Conservation (phyloP, 2,329 filamentous ascomycete genomes). For the Fusarium sulawesiense region DNA sequence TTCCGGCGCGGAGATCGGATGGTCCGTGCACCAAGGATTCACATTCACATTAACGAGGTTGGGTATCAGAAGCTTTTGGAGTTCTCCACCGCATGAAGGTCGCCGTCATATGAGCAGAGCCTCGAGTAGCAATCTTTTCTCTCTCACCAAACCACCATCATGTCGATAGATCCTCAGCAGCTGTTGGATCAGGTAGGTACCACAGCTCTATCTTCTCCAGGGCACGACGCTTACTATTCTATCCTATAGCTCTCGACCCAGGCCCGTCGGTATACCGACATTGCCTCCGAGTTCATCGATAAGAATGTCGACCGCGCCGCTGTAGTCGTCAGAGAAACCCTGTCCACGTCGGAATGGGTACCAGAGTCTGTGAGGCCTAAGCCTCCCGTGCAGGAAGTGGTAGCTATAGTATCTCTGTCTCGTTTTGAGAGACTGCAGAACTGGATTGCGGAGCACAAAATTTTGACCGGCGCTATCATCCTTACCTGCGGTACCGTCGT, state of each 20-base stretch:
- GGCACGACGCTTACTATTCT: slow-evolving; percentile 19
- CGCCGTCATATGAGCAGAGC: slow-evolving; percentile 47
- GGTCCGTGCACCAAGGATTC: slow-evolving; percentile 39
- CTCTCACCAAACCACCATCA: slow-evolving; percentile 55
- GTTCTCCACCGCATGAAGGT: slow-evolving; percentile 46
- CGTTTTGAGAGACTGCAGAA: slow-evolving; percentile 67
- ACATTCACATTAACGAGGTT: slow-evolving; percentile 36
- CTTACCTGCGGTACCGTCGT: slow-evolving; percentile 75
- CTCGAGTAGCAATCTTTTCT: slow-evolving; percentile 38
- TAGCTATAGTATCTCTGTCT: slow-evolving; percentile 50
- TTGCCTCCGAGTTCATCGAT: slow-evolving; percentile 84
- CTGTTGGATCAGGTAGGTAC: slow-evolving; percentile 78
- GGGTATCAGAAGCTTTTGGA: slow-evolving; percentile 41
- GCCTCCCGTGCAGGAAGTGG: slow-evolving; percentile 57
- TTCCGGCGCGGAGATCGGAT: slow-evolving; percentile 37
- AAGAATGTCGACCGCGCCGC: slow-evolving; percentile 82
- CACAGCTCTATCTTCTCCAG: background rate
- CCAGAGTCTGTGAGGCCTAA: slow-evolving; percentile 73
- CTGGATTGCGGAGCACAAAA: slow-evolving; percentile 79
- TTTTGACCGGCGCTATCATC: slow-evolving; percentile 77
- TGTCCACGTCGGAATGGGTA: slow-evolving; percentile 77
- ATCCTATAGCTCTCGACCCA: slow-evolving; percentile 67
- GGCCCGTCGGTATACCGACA: slow-evolving; percentile 75
- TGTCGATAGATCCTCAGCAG: slow-evolving; percentile 84
- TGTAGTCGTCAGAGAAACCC: slow-evolving; percentile 73